These are phyloP conservation scores for Eustoma russellianum DNA, from an alignment of 257 asterid genomes.

Conservation along the genomic window DNA sequence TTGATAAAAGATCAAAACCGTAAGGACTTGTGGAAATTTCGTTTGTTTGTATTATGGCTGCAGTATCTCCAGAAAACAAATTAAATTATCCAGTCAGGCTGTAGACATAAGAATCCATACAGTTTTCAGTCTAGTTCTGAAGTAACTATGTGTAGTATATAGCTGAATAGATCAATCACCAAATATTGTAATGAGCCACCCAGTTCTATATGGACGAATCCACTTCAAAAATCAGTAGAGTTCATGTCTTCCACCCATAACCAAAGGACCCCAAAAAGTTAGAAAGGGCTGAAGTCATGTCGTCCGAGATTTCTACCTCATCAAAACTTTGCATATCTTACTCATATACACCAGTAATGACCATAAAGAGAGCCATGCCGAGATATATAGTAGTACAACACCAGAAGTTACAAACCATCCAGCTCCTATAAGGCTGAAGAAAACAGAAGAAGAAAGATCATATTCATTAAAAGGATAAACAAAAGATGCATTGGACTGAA, in stretches of 20 bases:
- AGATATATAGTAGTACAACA: constrained; percentile 54
- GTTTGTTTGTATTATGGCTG: too few species aligned
- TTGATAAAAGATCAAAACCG: too few species aligned
- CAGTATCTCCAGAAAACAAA: too few species aligned
- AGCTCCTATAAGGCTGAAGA: constrained; percentile 49
- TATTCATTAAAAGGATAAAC: not conserved
- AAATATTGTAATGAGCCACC: too few species aligned
- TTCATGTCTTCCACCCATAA: not conserved
- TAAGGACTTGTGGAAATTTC: too few species aligned
- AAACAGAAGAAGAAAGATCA: constrained; percentile 2
- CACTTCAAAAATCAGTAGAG: not conserved
- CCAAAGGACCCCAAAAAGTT: constrained; percentile 3
- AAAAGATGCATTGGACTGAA: constrained; percentile 1
- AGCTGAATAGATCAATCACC: too few species aligned
- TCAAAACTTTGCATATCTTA: constrained; percentile 61
- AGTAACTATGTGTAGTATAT: too few species aligned
- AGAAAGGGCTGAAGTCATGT: constrained; percentile 12
- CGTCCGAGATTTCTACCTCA: constrained; percentile 26
- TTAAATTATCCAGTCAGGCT: too few species aligned
- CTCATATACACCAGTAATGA: constrained; percentile 61
- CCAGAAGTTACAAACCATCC: constrained; percentile 51
- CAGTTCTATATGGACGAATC: not conserved
- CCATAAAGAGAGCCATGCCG: constrained; percentile 85
- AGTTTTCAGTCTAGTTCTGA: too few species aligned
- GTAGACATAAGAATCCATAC: too few species aligned